Conservation (phyloP, 352 stramenopile genomes). For the Globisporangium mamillatum region DNA sequence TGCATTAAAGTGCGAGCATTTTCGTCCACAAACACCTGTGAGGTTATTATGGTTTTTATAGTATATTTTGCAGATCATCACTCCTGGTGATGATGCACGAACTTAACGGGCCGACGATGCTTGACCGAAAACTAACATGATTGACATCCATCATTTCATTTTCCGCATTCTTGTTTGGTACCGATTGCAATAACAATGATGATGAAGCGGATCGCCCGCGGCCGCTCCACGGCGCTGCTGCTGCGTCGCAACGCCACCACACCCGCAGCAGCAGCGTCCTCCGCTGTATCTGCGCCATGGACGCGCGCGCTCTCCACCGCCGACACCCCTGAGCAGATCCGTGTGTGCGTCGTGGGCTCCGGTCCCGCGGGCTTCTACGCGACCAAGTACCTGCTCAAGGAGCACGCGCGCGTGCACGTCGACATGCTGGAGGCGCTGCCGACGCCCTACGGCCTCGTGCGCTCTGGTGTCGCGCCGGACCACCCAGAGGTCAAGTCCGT, state of each 20-base stretch:
- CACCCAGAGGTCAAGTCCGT: slow-evolving; percentile 99
- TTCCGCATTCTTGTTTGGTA: background rate
- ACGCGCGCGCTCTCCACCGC: background rate
- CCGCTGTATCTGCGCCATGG: background rate
- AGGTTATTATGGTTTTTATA: no score
- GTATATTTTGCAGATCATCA: no score
- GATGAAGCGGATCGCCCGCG: background rate
- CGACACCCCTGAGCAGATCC: slow-evolving; percentile 11
- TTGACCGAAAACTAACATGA: background rate
- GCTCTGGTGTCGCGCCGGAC: slow-evolving; percentile 96
- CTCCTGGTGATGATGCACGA: no score
- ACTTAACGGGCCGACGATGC: background rate
- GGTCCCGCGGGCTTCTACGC: slow-evolving; percentile 92
- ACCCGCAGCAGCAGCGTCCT: background rate
- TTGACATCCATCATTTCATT: slow-evolving; percentile 1
- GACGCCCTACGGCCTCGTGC: slow-evolving; percentile 95
- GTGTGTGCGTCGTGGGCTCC: slow-evolving; percentile 89
- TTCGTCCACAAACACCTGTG: no score
- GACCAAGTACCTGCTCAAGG: slow-evolving; percentile 94
- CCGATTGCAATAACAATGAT: background rate
- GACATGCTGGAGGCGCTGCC: slow-evolving; percentile 94
- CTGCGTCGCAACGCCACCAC: background rate
- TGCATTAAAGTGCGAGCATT: no score
- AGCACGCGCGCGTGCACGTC: slow-evolving; percentile 51
- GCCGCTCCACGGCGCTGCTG: background rate